phyloP scores from a whole-genome alignment of 2,329 filamentous ascomycete species.

The Karstenula rhodostoma region DNA sequence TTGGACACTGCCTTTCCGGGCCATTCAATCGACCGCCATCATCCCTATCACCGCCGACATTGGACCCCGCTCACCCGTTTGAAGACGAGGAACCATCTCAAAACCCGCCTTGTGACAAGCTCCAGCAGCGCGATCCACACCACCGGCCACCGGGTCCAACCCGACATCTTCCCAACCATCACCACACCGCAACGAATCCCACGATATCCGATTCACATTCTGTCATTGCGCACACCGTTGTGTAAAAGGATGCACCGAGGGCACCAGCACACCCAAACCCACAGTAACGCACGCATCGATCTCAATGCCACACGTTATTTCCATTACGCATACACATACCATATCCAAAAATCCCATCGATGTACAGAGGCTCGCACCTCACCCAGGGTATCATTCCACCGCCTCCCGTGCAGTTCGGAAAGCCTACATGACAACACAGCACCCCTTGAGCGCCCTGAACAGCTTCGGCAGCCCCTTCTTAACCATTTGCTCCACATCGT shows the following conservation, averaged over 20 bases:
- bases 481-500: constrained; percentile 67
- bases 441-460: constrained; percentile 70
- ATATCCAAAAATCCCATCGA: not conserved
- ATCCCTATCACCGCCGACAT: no score
- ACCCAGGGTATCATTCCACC: constrained; percentile 19
- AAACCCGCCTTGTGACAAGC: no score
- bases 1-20: not conserved
- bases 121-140: no score
- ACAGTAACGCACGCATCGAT: not conserved
- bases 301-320: not conserved
- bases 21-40: no score
- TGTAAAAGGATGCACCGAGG: no score
- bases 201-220: no score
- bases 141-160: no score
- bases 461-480: constrained; percentile 68
- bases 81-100: no score
- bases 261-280: not conserved
- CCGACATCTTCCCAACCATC: no score
- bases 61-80: no score
- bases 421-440: constrained; percentile 77
- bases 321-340: not conserved
- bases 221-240: no score
- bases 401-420: not conserved
- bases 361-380: constrained; percentile 2
- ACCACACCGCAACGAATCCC: not conserved